Base-by-base conservation (phyloP, 306 rosid species). In the Styphnolobium japonicum region DNA sequence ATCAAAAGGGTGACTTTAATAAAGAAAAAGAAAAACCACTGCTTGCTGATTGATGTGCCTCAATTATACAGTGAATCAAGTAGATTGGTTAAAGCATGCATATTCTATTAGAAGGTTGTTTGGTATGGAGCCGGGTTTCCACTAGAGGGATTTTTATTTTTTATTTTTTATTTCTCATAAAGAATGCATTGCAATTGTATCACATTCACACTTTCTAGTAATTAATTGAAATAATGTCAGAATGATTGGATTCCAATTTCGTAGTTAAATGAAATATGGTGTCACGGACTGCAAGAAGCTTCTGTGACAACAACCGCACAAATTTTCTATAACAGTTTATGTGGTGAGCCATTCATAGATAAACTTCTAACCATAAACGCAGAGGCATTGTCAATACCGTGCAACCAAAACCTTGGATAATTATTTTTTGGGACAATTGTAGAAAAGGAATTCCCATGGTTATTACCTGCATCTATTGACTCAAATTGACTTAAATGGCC, bases 21-120 rank as follows among this genome's bases (percentile, higher is more conserved):
- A 62, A 82, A 70, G 57, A 48, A 52, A 62, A 76, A 68, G 58
- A 19, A 70, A 51, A 25, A 10, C 70, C 69, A 77, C 46, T 70
- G 36, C 52, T 23, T 5, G 36, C 23, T 82, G 51, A 62, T 82
- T 76, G 79, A 76, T 63, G 18, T 21, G 69, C 36, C 67, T 19
- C 5, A 19, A 46, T 48, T 75, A 22, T 43, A 60, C 36, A 23
- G 25, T 60, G 67, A 12, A 74, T 9, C 0, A 5, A 40, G 14
- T 40, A 21, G 22, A 15, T 10, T 55, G 46, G 31, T 45, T 49
- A 55, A 46, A 21, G 25, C 73, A 60, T 68, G 78, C 15, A 62
- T 52, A 53, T 64, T 64, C 14, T 68, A 34, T 33, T 18, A 23
- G n/a, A 61, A 14, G 16, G 4, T 40, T 78, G 69, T 19, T 56